Conservation (phyloP, 225 moss, liverwort and hornwort species). For the Bryum argenteum region DNA sequence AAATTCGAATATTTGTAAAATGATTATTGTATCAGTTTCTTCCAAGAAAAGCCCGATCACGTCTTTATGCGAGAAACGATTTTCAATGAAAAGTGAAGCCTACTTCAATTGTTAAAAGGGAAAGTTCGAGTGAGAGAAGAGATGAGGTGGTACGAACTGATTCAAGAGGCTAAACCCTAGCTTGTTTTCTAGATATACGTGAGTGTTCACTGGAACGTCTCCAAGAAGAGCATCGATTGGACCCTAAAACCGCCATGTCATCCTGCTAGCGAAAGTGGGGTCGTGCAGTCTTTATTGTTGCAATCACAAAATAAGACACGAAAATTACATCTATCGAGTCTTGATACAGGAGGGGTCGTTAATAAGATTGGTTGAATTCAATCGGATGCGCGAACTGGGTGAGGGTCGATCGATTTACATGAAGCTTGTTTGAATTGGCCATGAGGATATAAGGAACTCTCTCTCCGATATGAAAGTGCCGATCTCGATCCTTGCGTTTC, state of each 20-base stretch:
- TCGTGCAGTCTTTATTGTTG: slow-evolving; percentile 12
- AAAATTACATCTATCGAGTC: not conserved
- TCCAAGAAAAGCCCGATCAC: slow-evolving; percentile 14
- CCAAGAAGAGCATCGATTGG: slow-evolving; percentile 55
- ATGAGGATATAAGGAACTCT: slow-evolving; percentile 59
- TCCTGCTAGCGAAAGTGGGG: slow-evolving; percentile 49
- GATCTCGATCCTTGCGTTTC: slow-evolving; percentile 66
- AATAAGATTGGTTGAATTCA: not conserved
- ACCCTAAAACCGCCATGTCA: slow-evolving; percentile 72
- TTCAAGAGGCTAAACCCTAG: slow-evolving; percentile 71
- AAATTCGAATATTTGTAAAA: no score
- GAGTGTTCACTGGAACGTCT: slow-evolving; percentile 61
- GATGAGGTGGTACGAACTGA: slow-evolving; percentile 32
- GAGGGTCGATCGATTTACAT: slow-evolving; percentile 36
- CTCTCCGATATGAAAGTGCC: slow-evolving; percentile 70
- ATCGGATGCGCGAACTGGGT: not conserved
- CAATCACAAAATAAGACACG: not conserved
- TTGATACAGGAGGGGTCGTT: slow-evolving; percentile 2
- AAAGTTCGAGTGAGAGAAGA: no score
- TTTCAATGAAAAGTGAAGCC: slow-evolving; percentile 10
- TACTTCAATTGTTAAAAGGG: not conserved
- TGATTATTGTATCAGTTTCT: slow-evolving; percentile 56
- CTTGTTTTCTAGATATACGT: slow-evolving; percentile 67
- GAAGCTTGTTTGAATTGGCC: slow-evolving; percentile 68
- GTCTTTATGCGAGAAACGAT: not conserved